Evolutionary conservation across 2,329 filamentous ascomycete genomes (phyloP).

Genomic region (Pseudonectria foliicola): DNA sequence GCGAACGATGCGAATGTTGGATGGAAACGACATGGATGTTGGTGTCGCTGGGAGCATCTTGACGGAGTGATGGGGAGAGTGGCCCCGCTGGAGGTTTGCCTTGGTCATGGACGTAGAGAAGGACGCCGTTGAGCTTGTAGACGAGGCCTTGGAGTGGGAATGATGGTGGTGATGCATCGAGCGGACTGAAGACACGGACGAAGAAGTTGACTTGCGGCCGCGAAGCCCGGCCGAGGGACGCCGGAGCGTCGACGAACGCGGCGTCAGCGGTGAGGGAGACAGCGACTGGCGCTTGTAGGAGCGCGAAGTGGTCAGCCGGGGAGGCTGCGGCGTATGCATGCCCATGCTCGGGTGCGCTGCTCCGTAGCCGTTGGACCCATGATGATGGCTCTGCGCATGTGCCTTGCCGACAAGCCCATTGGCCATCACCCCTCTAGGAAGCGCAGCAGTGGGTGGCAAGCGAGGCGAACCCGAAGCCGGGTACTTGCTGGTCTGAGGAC

Average conservation of each 20-base stretch:
- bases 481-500: conserved; percentile 55
- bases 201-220: conserved; percentile 91
- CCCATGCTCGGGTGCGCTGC: conserved; percentile 16
- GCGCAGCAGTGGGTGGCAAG: conserved; percentile 32
- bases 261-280: conserved; percentile 81
- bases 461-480: conserved; percentile 32
- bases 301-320: conserved; percentile 26
- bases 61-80: conserved; percentile 81
- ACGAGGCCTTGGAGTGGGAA: conserved; percentile 89
- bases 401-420: conserved; percentile 40
- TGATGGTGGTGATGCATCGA: conserved; percentile 83
- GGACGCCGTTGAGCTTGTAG: conserved; percentile 75
- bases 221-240: conserved; percentile 76
- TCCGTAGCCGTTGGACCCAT: conserved; percentile 12
- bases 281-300: conserved; percentile 69
- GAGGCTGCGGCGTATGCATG: conserved; percentile 25
- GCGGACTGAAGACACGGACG: conserved; percentile 86
- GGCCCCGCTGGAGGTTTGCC: conserved; percentile 53
- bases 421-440: conserved; percentile 44
- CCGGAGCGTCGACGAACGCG: conserved; percentile 69
- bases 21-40: conserved; percentile 66
- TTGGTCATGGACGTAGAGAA: conserved; percentile 65
- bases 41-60: conserved; percentile 94
- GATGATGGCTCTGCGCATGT: conserved; percentile 9
- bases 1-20: conserved; percentile 76